Conservation (phyloP, 2,329 filamentous ascomycete genomes). For the Blumeria graminis region DNA sequence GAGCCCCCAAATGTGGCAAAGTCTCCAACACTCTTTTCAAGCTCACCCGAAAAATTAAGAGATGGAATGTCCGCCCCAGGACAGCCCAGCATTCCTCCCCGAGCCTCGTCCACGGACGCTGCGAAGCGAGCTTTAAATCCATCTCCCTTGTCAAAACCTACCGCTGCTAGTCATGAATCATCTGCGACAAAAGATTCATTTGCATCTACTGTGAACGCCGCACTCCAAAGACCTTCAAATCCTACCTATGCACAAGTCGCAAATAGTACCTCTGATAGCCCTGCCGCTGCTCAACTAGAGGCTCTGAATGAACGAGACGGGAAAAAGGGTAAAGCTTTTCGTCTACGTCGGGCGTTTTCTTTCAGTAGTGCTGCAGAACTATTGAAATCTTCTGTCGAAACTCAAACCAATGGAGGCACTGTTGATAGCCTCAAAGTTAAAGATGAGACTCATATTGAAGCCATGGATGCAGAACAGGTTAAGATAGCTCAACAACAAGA, state of each 20-base stretch:
- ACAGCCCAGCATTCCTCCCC: conserved; percentile 23
- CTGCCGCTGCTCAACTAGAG: conserved; percentile 62
- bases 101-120: conserved; percentile 32
- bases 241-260: conserved; percentile 14
- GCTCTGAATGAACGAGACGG: conserved; percentile 67
- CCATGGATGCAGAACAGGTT: conserved; percentile 68
- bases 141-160: conserved; percentile 51
- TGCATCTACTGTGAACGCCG: conserved; percentile 15
- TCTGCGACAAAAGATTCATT: conserved; percentile 19
- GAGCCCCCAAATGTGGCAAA: background rate
- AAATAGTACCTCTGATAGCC: conserved; percentile 19
- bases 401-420: conserved; percentile 27
- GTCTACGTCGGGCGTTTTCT: conserved; percentile 76
- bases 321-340: conserved; percentile 64
- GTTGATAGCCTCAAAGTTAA: conserved; percentile 25
- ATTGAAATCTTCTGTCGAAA: conserved; percentile 45
- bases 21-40: too few species aligned
- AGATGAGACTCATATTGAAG: conserved; percentile 27
- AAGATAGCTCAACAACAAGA: conserved; percentile 85
- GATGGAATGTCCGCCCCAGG: too few species aligned
- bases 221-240: conserved; percentile 13
- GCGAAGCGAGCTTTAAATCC: conserved; percentile 42
- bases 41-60: too few species aligned
- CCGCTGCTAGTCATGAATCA: conserved; percentile 33
- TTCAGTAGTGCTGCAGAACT: conserved; percentile 91